phyloP scores from a whole-genome alignment of 768 basidiomycete species.

The Inosperma sp. region DNA sequence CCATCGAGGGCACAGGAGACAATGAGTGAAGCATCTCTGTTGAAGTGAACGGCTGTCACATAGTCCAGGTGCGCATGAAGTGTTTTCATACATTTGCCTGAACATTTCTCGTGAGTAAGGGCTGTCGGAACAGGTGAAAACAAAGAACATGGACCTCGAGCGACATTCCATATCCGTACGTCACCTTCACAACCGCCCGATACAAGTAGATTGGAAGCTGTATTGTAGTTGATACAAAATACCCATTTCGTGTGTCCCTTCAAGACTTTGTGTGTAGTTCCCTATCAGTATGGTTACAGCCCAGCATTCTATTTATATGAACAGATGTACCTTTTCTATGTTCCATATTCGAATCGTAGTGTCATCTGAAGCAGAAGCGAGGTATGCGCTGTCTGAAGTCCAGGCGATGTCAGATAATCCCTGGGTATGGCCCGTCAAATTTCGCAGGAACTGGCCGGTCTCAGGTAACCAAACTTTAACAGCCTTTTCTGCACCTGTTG shows the following conservation, averaged over 20 bases:
- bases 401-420: constrained; percentile 89
- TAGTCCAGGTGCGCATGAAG: constrained; percentile 93
- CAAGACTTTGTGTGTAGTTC: constrained; percentile 63
- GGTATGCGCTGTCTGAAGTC: constrained; percentile 75
- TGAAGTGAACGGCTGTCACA: constrained; percentile 93
- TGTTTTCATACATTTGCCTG: constrained; percentile 81
- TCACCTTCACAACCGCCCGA: constrained; percentile 93
- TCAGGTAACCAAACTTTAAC: constrained; percentile 83
- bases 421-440: constrained; percentile 68
- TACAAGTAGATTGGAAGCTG: constrained; percentile 80
- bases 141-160: constrained; percentile 52
- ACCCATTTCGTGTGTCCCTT: constrained; percentile 85
- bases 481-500: constrained; percentile 65
- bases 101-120: background rate
- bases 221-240: constrained; percentile 90
- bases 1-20: constrained; percentile 92
- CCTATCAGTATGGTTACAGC: constrained; percentile 38
- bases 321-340: constrained; percentile 56
- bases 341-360: constrained; percentile 87
- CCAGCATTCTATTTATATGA: background rate
- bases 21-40: constrained; percentile 84
- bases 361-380: constrained; percentile 93
- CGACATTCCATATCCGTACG: constrained; percentile 88
- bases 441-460: constrained; percentile 71
- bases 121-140: constrained; percentile 4